These are phyloP conservation scores for Daldinia sp. DNA, from an alignment of 2,329 filamentous ascomycete genomes.

Conservation along the genomic window DNA sequence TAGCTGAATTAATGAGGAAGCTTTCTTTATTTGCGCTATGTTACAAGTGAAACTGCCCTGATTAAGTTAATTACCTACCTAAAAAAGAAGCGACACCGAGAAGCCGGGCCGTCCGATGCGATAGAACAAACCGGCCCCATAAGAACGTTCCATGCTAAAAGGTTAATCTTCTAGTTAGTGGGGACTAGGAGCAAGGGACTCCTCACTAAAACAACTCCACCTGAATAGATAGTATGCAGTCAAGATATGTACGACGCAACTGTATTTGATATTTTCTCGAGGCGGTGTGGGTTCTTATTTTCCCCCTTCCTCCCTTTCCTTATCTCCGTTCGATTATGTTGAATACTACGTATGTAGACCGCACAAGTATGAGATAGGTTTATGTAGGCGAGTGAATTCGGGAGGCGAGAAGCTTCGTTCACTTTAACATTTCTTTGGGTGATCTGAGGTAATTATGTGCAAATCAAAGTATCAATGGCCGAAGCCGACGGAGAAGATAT, in stretches of 20 bases:
- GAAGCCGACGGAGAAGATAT: neutral
- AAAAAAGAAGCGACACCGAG: slow-evolving; percentile 1
- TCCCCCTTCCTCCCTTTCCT: neutral
- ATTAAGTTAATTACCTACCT: neutral
- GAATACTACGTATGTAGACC: neutral
- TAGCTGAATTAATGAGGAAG: no score
- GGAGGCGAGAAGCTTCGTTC: neutral
- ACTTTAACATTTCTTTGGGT: neutral
- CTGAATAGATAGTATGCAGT: neutral
- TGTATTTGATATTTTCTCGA: neutral
- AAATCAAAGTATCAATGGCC: neutral
- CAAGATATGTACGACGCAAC: slow-evolving; percentile 7
- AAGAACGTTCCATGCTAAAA: neutral
- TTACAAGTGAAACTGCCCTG: neutral
- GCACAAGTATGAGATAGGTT: neutral
- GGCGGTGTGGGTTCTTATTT: neutral
- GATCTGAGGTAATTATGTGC: neutral
- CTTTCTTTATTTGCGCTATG: no score
- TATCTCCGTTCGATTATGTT: neutral
- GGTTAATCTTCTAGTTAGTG: neutral
- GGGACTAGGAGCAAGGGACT: neutral
- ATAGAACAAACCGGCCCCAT: slow-evolving; percentile 5
- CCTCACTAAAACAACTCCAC: neutral
- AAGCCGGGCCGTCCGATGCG: slow-evolving; percentile 20
- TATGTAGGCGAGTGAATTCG: neutral